Conservation (phyloP, 2,329 filamentous ascomycete genomes). For the Phyllosticta citrichinensis region DNA sequence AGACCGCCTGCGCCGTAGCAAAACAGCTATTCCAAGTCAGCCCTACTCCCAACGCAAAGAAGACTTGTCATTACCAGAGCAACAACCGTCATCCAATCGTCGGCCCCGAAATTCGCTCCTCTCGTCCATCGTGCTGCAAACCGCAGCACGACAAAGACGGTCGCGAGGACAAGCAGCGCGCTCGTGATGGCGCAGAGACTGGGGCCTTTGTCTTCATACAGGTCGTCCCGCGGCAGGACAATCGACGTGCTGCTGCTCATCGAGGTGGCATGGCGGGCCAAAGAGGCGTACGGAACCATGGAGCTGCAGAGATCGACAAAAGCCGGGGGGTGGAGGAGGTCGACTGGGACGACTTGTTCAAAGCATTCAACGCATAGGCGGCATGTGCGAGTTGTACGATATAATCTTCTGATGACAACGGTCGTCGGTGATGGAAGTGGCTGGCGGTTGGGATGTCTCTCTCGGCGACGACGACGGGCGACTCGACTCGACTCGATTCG, state of each 20-base stretch:
- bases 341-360: too few relatives aligned
- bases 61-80: conserved; percentile 15
- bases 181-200: neutral
- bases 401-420: too few relatives aligned
- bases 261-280: too few relatives aligned
- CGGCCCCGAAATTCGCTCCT: conserved; percentile 17
- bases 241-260: neutral
- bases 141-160: conserved; percentile 5
- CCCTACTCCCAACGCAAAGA: too few relatives aligned
- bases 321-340: too few relatives aligned
- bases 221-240: neutral
- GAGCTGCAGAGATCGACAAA: too few relatives aligned
- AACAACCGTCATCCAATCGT: conserved; percentile 21
- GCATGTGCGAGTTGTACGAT: too few relatives aligned
- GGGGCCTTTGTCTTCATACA: conserved; percentile 1
- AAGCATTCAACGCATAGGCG: too few relatives aligned
- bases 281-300: too few relatives aligned
- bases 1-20: conserved; percentile 4
- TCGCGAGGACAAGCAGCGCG: conserved; percentile 6
- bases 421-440: neutral
- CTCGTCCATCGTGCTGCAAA: conserved; percentile 1
- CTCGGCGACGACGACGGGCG: neutral
- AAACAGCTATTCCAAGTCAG: conserved; percentile 1
- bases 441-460: neutral
- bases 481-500: neutral